Base-by-base conservation (phyloP, 805 yeast genomes). In the Candida gorgasii region DNA sequence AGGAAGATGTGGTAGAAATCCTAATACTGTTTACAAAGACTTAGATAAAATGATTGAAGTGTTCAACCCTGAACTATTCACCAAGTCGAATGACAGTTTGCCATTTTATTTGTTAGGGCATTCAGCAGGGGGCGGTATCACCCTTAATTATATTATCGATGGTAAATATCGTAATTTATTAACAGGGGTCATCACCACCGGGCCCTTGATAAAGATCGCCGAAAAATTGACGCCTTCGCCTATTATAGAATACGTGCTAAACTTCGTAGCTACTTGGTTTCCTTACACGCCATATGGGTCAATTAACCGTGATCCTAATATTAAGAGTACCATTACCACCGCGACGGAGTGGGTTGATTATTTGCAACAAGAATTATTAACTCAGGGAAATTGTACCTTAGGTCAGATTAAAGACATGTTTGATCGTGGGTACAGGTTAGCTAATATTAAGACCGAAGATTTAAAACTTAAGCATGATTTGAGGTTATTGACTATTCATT, bases 41-140 rank as follows among this genome's bases (percentile, higher is more conserved):
- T 64, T 86, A 50, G 80, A 82, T 45, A 75, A 67, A 51, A 75
- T 86, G 62, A 60, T 82, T 39, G 65, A 75, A 42, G 56, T 66
- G 66, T 19, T 45, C 40, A 9, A 59, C 58, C 12, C 57, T 57
- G 27, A 26, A 24, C 8, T 24, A n/a, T 12, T 26, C 23, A 26
- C 5, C 8, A 16, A 16, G 12, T 4, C 13, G 5, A 15, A 31
- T 26, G 29, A 36, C 9, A 17, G 14, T 11, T 11, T 17, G 14
- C 39, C 33, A 4, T 23, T 84, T 22, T 74, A 67, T 52, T 53
- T 86, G 36, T 65, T 75, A 50, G 89, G 90, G 1, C 89, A 82
- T 51, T 85, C 90, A 5, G 84, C 86, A 88, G 95, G 95, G 33
- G 90, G 92, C 13, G 90, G 84, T 0, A 79, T 86, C 36, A 67